A percentile compares a stretch with the other conserved stretches of the same genome.
These are phyloP conservation scores for Calamus simplicifolius DNA, from an alignment of 176 grass and related monocot species.

Conservation along the genomic window DNA sequence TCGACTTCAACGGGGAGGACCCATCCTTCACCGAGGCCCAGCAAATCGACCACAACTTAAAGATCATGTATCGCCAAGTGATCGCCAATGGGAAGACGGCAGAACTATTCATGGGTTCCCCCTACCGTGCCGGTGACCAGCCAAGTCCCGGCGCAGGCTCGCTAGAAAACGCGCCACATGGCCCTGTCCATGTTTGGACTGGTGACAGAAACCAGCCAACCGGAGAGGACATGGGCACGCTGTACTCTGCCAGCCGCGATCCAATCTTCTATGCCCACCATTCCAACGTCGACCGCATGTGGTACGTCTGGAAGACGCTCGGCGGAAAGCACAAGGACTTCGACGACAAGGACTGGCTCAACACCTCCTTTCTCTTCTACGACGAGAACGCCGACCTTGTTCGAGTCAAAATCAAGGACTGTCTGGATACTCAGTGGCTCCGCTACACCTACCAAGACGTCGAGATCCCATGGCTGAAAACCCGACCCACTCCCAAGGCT, in stretches of 20 bases:
- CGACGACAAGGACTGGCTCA: constrained; percentile 60
- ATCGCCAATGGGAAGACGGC: constrained; percentile 33
- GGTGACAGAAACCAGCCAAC: constrained; percentile 33
- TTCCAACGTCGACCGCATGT: constrained; percentile 53
- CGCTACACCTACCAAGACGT: constrained; percentile 56
- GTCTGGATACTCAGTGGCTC: constrained; percentile 26
- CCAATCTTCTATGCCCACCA: constrained; percentile 74
- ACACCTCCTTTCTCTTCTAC: constrained; percentile 70
- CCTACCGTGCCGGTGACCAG: constrained; percentile 47
- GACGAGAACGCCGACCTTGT: constrained; percentile 68
- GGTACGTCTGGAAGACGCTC: constrained; percentile 47
- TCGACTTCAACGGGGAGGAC: constrained; percentile 35
- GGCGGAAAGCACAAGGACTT: constrained; percentile 29
- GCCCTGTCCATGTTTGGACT: constrained; percentile 15
- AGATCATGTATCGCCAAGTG: constrained; percentile 74
- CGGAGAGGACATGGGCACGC: constrained; percentile 62
- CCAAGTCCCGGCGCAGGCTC: constrained; percentile 29
- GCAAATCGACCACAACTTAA: constrained; percentile 43
- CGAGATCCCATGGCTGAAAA: constrained; percentile 39
- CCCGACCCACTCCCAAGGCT: constrained; percentile 5
- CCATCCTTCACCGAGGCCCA: constrained; percentile 10
- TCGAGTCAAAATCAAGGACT: constrained; percentile 48
- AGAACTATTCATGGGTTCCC: constrained; percentile 47
- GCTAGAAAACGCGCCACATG: constrained; percentile 43
- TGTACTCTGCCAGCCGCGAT: constrained; percentile 50